Conservation (phyloP, 2,329 filamentous ascomycete species). For the Fusarium nematophilum region DNA sequence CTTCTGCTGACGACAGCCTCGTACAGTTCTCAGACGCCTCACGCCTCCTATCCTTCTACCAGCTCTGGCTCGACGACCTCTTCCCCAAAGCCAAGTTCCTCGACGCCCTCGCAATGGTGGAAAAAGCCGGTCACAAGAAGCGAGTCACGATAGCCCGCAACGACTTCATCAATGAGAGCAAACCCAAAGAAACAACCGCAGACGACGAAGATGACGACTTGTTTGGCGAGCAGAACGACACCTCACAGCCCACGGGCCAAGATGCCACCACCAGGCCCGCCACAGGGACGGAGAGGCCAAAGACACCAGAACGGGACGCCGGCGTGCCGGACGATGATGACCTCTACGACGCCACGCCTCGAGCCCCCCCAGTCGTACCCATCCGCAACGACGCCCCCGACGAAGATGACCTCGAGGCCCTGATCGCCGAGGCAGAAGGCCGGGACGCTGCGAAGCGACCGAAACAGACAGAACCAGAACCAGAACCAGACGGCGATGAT, state of each 20-base stretch:
- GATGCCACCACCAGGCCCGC: constrained; percentile 53
- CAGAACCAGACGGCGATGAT: constrained; percentile 57
- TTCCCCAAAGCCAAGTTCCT: constrained; percentile 95
- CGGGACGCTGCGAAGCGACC: constrained; percentile 27
- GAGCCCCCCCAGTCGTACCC: constrained; percentile 36
- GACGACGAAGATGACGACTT: constrained; percentile 42
- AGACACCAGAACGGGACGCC: constrained; percentile 36
- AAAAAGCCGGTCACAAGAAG: constrained; percentile 91
- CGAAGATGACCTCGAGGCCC: constrained; percentile 63
- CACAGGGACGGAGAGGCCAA: constrained; percentile 46
- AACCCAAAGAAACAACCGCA: constrained; percentile 57
- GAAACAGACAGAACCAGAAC: constrained; percentile 10
- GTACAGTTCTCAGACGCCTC: constrained; percentile 83
- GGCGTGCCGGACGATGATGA: constrained; percentile 59
- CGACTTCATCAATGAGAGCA: constrained; percentile 86
- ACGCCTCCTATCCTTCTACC: constrained; percentile 88
- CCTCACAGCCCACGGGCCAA: constrained; percentile 12
- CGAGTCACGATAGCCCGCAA: constrained; percentile 78
- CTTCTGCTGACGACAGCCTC: neutral
- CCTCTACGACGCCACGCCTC: constrained; percentile 66
- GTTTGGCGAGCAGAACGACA: constrained; percentile 40
- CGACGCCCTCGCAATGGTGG: constrained; percentile 89
- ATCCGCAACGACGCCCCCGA: constrained; percentile 48
- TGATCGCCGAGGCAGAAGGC: constrained; percentile 62
- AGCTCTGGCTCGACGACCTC: constrained; percentile 95